Percentiles rank a stretch among this genome's conserved stretches.
phyloP scores from a whole-genome alignment of 306 rosid genomes.

The Castanospermum australe region DNA sequence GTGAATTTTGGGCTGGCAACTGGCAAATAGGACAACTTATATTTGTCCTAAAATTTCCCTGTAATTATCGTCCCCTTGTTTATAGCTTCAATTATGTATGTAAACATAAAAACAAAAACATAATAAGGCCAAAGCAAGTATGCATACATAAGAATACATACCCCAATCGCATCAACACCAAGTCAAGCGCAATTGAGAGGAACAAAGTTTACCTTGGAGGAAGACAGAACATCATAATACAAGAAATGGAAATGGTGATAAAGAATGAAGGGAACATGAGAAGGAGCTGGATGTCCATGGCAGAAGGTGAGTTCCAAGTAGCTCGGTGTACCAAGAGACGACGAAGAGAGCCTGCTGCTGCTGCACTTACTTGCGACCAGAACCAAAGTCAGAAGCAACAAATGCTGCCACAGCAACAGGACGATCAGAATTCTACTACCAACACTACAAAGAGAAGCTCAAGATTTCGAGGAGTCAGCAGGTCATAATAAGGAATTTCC shows the following conservation, averaged over 20 bases:
- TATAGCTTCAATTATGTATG: constrained; percentile 22
- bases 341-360: constrained; percentile 39
- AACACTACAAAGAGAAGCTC: constrained; percentile 68
- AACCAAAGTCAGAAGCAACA: constrained; percentile 27
- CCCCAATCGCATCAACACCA: background rate
- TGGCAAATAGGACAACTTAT: constrained; percentile 31
- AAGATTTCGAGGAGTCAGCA: constrained; percentile 71
- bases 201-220: background rate
- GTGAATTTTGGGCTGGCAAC: constrained; percentile 18
- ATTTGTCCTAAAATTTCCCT: constrained; percentile 15
- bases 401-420: constrained; percentile 12
- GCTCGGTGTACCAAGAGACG: constrained; percentile 46
- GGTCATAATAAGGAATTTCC: constrained; percentile 24
- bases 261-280: constrained; percentile 47
- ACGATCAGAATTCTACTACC: constrained; percentile 41
- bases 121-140: constrained; percentile 35
- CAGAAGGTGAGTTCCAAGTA: constrained; percentile 34
- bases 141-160: constrained; percentile 18
- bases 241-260: constrained; percentile 40
- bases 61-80: constrained; percentile 40
- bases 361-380: constrained; percentile 13
- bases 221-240: background rate
- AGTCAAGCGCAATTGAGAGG: background rate
- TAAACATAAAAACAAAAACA: constrained; percentile 31
- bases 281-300: constrained; percentile 24